Evolutionary conservation across 169 alveolate species (phyloP), one percentile per base, ranked within the genome.

Genomic region (Cryptosporidium viatorum): DNA sequence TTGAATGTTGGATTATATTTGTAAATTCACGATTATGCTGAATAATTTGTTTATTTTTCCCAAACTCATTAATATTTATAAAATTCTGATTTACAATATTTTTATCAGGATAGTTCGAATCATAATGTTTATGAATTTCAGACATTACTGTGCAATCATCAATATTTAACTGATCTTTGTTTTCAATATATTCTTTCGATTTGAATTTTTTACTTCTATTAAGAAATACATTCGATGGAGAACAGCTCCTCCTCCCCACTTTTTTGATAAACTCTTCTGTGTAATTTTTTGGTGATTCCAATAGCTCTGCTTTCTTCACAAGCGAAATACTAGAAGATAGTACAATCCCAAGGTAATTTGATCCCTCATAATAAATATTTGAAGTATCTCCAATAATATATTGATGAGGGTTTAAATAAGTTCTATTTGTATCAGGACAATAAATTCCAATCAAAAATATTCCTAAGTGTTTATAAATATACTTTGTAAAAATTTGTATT

Each of bases 351-450:
- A 70, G 21, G 41, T 70, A 70, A 70, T 70, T 48, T 31, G 84
- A 70, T 1, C 65, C 29, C 18, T 70, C 84, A 31, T 45, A 39
- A 23, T 16, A 23, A 70, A 37, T 21, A 70, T 48, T 48, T 26
- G 65, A 70, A 70, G 33, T 70, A 26, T 48, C 84, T 43, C 84
- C 84, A 70, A 70, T 70, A 5, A 70, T 70, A 41, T 43, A 70
- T 70, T 37, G 52, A 43, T 70, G 84, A 39, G 84, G 84, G 43
- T 70, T 70, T 31, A 70, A 70, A 70, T 70, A 70, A 18, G 65
- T 45, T 48, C 41, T 39, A 50, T 45, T 35, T 10, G 65, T 70
- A 43, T 43, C 31, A 37, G 84, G 84, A 45, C 84, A 70, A 70
- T 43, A 70, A 14, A 70, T 45, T 26, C 84, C 84, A 16, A 70